Evolutionary conservation across 345 rosid genomes (phyloP), one percentile per base, ranked within the genome.

Genomic region (Aquilaria sinensis): DNA sequence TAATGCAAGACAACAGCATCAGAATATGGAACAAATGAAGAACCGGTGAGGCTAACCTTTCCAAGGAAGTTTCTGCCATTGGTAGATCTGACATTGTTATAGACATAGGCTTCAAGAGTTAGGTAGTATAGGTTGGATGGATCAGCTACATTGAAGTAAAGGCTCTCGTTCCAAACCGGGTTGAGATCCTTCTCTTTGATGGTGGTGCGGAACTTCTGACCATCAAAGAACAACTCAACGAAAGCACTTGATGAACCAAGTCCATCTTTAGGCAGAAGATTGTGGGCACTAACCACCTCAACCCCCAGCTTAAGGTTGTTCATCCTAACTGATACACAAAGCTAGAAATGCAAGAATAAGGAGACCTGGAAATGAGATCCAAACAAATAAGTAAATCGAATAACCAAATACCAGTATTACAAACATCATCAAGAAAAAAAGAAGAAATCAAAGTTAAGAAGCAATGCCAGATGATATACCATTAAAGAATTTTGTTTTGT

Each of bases 131-230:
- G 90, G 62, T 80, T 85, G 65, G 96, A 74, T 57, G 96, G 89
- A 63, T 94, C 92, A 29, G 96, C 72, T 43, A 94, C 85, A 77
- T 94, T 90, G 85, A 94, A 94, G 83, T 80, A 88, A 82, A 90
- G 88, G 74, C 95, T 86, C 87, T 90, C 99, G 41, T 90, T 85
- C 99, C 99, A 94, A 58, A 94, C 88, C 2, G 99, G 99, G 75
- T 76, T 86, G 54, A 90, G 85, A 76, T 88, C 97, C 74, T 82
- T 82, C 47, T 94, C 96, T 75, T 94, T 94, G 70, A 88, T 76
- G 9, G 96, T 90, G 59, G 92, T 83, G 15, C 92, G 96, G 61
- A 83, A 85, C 70, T 62, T 88, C 67, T 90, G 99, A 67, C 92
- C 90, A 41, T 94, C 99, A 52, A 94, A 94, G 76, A 53, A 76